Evolutionary conservation across 495 filamentous ascomycete genomes (phyloP).

Genomic region (Aspergillus affinis): DNA sequence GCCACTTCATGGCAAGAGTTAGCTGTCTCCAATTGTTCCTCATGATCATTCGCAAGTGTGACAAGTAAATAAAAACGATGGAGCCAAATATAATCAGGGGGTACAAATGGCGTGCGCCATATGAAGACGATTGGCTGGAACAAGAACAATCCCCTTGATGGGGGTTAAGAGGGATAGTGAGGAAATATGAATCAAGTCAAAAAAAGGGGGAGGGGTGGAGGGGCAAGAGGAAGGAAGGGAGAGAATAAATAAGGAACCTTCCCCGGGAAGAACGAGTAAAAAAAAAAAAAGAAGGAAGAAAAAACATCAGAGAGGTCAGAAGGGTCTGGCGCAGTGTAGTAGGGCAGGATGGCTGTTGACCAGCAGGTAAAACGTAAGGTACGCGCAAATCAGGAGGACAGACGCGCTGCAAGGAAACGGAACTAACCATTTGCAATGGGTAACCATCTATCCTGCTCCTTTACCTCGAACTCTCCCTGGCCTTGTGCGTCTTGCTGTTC

Average conservation of each 20-base stretch:
- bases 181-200: background rate
- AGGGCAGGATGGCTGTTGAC: conserved; percentile 43
- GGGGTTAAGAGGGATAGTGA: background rate
- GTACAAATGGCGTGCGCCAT: background rate
- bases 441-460: conserved; percentile 99
- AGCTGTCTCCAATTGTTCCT: conserved; percentile 45
- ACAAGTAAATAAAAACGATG: background rate
- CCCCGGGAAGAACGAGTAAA: background rate
- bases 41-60: background rate
- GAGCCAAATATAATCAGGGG: background rate
- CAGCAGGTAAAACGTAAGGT: conserved; percentile 50
- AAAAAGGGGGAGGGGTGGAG: background rate
- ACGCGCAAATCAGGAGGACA: conserved; percentile 58
- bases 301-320: conserved; percentile 12
- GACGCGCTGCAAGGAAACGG: conserved; percentile 53
- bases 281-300: conserved; percentile 7
- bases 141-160: background rate
- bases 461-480: conserved; percentile 93
- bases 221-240: background rate
- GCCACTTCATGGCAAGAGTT: conserved; percentile 94
- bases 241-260: background rate
- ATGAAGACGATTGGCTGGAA: background rate
- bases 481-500: conserved; percentile 63
- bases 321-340: conserved; percentile 18
- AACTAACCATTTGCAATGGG: conserved; percentile 99